A percentile compares a stretch with the other conserved stretches of the same genome.
These are phyloP conservation scores for Pyrus betulifolia DNA, from an alignment of 306 rosid species.

Conservation along the genomic window DNA sequence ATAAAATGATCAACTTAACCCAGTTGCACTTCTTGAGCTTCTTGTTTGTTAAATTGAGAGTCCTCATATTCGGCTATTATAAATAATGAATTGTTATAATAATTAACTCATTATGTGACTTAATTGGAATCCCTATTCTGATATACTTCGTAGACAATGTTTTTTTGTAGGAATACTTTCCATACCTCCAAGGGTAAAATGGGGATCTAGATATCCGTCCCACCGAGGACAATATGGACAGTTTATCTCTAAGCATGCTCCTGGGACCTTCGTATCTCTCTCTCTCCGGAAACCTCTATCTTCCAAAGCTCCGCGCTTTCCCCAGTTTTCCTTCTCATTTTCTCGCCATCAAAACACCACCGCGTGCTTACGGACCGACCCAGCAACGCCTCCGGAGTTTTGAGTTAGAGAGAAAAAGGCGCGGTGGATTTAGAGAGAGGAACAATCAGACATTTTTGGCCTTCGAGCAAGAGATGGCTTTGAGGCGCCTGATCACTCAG, in stretches of 20 bases:
- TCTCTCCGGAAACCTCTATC: not conserved
- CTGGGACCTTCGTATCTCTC: not conserved
- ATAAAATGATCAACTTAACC: no score
- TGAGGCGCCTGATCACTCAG: slow-evolving; percentile 59
- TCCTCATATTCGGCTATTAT: no score
- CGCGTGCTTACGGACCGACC: not conserved
- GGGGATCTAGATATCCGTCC: not conserved
- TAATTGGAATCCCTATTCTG: no score
- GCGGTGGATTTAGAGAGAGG: not conserved
- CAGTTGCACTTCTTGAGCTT: no score
- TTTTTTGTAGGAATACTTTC: not conserved
- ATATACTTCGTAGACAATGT: no score
- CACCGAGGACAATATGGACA: not conserved
- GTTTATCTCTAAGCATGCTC: not conserved
- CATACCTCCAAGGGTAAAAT: not conserved
- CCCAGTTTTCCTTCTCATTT: slow-evolving; percentile 1
- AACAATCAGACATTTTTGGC: slow-evolving; percentile 2
- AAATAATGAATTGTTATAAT: no score
- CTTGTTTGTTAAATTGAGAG: no score
- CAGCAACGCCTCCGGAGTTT: not conserved
- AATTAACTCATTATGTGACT: not conserved
- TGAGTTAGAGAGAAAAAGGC: not conserved
- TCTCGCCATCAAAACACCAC: not conserved
- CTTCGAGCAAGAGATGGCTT: slow-evolving; percentile 40
- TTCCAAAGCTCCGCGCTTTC: not conserved